Evolutionary conservation across 2,329 filamentous ascomycete genomes (phyloP), one percentile per base, ranked within the genome.

Genomic region (Claviceps sp.): DNA sequence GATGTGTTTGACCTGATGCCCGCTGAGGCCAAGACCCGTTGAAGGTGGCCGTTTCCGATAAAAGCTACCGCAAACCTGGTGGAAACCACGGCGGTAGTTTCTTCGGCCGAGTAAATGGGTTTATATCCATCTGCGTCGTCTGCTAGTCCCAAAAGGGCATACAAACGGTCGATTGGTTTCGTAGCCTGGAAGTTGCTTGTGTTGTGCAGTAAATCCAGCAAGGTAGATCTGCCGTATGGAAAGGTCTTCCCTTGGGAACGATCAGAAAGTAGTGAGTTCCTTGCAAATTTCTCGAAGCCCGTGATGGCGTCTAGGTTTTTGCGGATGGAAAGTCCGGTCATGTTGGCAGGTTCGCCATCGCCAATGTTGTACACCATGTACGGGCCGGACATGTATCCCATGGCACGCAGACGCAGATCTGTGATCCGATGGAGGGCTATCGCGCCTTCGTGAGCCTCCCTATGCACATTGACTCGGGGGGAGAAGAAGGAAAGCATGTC

Each of bases 351-450:
- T 26, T 49, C 50, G 41, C 41, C 46, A 4, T 37, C 5, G 24
- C 40, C 46, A 5, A 54, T 26, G 20, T 47, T 54, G 50, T 49
- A 50, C 18, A 52, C 50, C 50, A 54, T 52, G 41, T 54, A 54
- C 7, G 49, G 40, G 6, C 37, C 34, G n/a, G 52, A 48, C 52
- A 54, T 54, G 46, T 54, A 54, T 11, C 52, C 52, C 44, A 47
- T 48, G 20, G 52, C 52, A 16, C 52, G 49, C n/a, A 54, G 47
- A 20, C 52, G 52, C 46, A 52, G 47, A 43, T 54, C 52, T 16
- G 50, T 49, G 26, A 54, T 48, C 2, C 30, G 30, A 47, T 48
- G 47, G 41, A 54, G 18, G 14, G 52, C 37, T 18, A 45, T 24
- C 16, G 52, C 52, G 9, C 52, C 52, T 30, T 52, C 50, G 26